Base-by-base conservation (phyloP, 345 rosid species). In the Eucalyptus curtisii region DNA sequence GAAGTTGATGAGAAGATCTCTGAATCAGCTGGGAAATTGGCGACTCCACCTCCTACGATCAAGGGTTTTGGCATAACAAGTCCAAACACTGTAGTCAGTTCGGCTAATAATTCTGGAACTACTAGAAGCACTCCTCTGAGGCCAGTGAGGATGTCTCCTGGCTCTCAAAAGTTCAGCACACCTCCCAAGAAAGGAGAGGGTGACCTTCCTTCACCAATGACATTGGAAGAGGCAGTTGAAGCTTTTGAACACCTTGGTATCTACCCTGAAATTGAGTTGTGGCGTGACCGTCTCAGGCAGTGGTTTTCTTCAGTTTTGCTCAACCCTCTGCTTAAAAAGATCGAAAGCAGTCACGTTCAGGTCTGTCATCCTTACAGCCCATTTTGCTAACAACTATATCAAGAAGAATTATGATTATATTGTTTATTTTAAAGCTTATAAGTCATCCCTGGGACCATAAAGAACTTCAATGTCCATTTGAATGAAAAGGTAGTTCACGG, bases 111-210 rank as follows among this genome's bases (percentile, higher is more conserved):
- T 86, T 94, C 99, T 92, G 98, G 98, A 91, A 94, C 96, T 91
- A 90, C 95, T 33, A 95, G 99, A 92, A 97, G 94, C 88, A 97
- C 98, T 49, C 99, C 99, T 81, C 91, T 96, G 91, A 93, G 99
- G 92, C 94, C 95, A 64, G 99, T 97, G 88, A 95, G 99, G 93
- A 95, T 97, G 98, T 97, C 99, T 93, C 99, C 99, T 88, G 94
- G 97, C 89, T 96, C 96, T 85, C 99, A 97, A 92, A 97, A 97
- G 88, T 96, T 95, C 92, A 93, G 94, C 57, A 96, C 99, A 86
- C 98, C 99, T 85, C 98, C 98, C 59, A 97, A 97, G 95, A 97
- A 96, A 93, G 99, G 98, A 92, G 99, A 97, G 84, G 98, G 98
- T 42, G 98, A 97, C 25, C 93, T 96, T 92, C 98, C 99, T 90